phyloP scores from a whole-genome alignment of 768 basidiomycete species.

The Termitomyces sp. region DNA sequence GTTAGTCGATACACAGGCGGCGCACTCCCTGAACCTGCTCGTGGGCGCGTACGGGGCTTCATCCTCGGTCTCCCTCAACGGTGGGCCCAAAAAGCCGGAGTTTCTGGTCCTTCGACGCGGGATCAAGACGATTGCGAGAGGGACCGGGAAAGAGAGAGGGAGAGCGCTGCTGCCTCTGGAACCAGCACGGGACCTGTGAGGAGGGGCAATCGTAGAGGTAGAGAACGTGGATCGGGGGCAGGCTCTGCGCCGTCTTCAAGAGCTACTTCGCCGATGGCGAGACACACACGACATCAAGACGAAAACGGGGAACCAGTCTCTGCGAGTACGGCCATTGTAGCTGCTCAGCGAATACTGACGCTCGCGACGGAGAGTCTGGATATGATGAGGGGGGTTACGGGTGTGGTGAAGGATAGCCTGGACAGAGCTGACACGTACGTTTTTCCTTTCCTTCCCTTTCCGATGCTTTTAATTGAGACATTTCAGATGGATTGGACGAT shows the following conservation, averaged over 20 bases:
- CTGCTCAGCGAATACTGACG: conserved; percentile 76
- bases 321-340: conserved; percentile 56
- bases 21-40: conserved; percentile 81
- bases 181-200: conserved; percentile 23
- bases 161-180: conserved; percentile 29
- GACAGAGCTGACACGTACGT: too few relatives aligned
- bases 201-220: conserved; percentile 25
- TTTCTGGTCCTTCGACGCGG: conserved; percentile 3
- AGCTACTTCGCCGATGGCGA: conserved; percentile 17
- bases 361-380: conserved; percentile 90
- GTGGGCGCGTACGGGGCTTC: conserved; percentile 64
- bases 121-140: conserved; percentile 16
- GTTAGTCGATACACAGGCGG: conserved; percentile 82
- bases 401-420: conserved; percentile 82
- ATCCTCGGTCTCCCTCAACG: conserved; percentile 75
- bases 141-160: conserved; percentile 15
- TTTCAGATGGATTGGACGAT: not conserved
- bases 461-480: not conserved
- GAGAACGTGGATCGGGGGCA: conserved; percentile 33
- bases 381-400: conserved; percentile 87
- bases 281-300: conserved; percentile 15
- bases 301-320: conserved; percentile 18
- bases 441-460: conserved; percentile 2
- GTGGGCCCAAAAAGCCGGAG: conserved; percentile 54
- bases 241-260: conserved; percentile 23